Conservation (phyloP, 768 basidiomycete species). For the Leucogyrophana mollusca region DNA sequence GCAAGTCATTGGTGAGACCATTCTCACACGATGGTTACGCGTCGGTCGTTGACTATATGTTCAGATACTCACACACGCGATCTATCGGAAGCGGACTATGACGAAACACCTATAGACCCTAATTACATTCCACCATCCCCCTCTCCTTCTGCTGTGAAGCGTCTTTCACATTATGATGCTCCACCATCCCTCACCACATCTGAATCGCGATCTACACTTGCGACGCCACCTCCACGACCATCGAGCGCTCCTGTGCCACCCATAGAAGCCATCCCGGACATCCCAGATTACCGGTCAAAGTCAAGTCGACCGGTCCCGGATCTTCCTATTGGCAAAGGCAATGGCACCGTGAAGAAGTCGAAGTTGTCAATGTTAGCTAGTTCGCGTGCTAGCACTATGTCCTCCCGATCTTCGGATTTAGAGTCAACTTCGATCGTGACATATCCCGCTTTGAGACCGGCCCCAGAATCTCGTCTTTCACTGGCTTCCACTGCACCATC, state of each 20-base stretch:
- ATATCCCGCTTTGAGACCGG: constrained; percentile 69
- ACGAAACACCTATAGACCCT: constrained; percentile 39
- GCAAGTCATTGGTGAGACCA: constrained; percentile 50
- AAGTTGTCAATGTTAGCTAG: constrained; percentile 70
- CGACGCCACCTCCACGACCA: constrained; percentile 32
- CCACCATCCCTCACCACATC: constrained; percentile 53
- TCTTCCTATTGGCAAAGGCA: constrained; percentile 18
- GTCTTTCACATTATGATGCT: constrained; percentile 57
- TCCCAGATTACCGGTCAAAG: constrained; percentile 52
- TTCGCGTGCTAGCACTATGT: constrained; percentile 52
- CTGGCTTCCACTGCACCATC: constrained; percentile 20
- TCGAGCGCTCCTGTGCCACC: constrained; percentile 45
- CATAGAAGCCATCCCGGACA: constrained; percentile 52
- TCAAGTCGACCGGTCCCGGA: constrained; percentile 31
- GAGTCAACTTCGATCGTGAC: constrained; percentile 67
- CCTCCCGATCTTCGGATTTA: constrained; percentile 52
- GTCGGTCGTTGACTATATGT: constrained; percentile 5
- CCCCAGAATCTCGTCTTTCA: constrained; percentile 49
- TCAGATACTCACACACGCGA: constrained; percentile 16
- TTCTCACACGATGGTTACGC: not conserved
- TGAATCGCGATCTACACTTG: constrained; percentile 32
- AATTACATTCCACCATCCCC: constrained; percentile 65
- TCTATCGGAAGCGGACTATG: constrained; percentile 7
- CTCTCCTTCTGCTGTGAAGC: constrained; percentile 61
- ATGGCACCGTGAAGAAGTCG: constrained; percentile 46